phyloP scores from a whole-genome alignment of 495 filamentous ascomycete species.

The Penicillium silybi region DNA sequence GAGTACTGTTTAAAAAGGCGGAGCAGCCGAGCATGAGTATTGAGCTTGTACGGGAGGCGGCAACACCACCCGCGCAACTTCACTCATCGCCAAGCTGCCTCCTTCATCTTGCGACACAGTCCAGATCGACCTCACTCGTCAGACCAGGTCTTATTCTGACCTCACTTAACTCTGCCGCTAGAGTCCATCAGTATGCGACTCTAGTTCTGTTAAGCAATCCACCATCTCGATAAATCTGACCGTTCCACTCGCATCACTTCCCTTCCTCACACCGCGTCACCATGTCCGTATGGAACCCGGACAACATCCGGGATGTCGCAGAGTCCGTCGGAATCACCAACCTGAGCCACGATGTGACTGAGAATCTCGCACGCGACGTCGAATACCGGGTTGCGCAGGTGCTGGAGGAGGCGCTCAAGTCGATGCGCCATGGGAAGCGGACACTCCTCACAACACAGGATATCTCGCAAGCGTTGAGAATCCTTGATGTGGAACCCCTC shows the following conservation, averaged over 20 bases:
- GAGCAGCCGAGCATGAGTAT: background rate
- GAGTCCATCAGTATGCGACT: slow-evolving; percentile 17
- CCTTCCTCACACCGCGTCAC: background rate
- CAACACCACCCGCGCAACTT: slow-evolving; percentile 14
- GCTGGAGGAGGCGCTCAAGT: slow-evolving; percentile 86
- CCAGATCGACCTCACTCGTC: background rate
- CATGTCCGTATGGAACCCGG: slow-evolving; percentile 84
- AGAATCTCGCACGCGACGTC: slow-evolving; percentile 84
- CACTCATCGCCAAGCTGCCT: slow-evolving; percentile 17
- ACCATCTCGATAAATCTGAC: background rate
- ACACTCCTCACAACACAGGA: slow-evolving; percentile 82
- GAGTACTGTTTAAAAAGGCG: too few relatives aligned
- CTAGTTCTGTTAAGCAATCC: background rate
- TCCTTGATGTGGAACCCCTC: slow-evolving; percentile 88
- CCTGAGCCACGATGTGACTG: slow-evolving; percentile 75
- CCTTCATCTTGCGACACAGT: background rate
- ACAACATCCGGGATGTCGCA: slow-evolving; percentile 91
- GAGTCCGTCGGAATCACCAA: slow-evolving; percentile 86
- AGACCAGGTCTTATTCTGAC: background rate
- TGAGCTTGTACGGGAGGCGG: slow-evolving; percentile 14
- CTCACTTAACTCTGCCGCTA: background rate
- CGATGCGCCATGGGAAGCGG: slow-evolving; percentile 85
- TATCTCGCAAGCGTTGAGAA: slow-evolving; percentile 73
- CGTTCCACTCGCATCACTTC: background rate
- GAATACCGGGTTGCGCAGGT: slow-evolving; percentile 92